Percentiles rank a stretch among this genome's conserved stretches.
phyloP scores from a whole-genome alignment of 257 asterid species.

The Rauvolfia tetraphylla region DNA sequence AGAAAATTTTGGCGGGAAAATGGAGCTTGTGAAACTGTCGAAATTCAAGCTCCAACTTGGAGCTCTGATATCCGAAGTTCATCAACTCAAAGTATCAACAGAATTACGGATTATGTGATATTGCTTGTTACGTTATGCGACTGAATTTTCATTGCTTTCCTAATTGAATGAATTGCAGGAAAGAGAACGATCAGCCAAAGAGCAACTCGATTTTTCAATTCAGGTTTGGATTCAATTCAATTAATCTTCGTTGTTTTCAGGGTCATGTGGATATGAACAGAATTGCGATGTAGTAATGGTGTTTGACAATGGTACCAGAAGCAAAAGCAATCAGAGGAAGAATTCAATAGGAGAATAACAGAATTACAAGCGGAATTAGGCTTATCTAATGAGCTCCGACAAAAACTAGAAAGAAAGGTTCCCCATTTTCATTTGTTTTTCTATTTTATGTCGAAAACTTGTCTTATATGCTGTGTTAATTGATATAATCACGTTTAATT shows the following conservation, averaged over 20 bases:
- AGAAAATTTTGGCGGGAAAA: slow-evolving; percentile 32
- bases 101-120: not conserved
- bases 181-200: slow-evolving; percentile 30
- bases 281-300: not conserved
- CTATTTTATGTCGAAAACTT: not conserved
- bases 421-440: too few species aligned
- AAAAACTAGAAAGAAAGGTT: slow-evolving; percentile 41
- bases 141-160: not conserved
- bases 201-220: slow-evolving; percentile 21
- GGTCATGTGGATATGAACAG: not conserved
- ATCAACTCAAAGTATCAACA: slow-evolving; percentile 33
- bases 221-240: slow-evolving; percentile 29
- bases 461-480: not conserved
- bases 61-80: slow-evolving; percentile 36
- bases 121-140: not conserved
- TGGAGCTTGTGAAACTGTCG: slow-evolving; percentile 39
- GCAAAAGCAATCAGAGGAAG: slow-evolving; percentile 35
- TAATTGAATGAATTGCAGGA: slow-evolving; percentile 27
- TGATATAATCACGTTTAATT: not conserved
- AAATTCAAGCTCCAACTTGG: slow-evolving; percentile 43
- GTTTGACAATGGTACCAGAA: slow-evolving; percentile 23
- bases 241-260: not conserved
- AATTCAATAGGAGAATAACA: slow-evolving; percentile 18
- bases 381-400: slow-evolving; percentile 30
- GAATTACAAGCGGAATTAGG: slow-evolving; percentile 30